Evolutionary conservation across 1,284 basidiomycete genomes (phyloP), one percentile per base, ranked within the genome.

Genomic region (Apiotrichum siamense): DNA sequence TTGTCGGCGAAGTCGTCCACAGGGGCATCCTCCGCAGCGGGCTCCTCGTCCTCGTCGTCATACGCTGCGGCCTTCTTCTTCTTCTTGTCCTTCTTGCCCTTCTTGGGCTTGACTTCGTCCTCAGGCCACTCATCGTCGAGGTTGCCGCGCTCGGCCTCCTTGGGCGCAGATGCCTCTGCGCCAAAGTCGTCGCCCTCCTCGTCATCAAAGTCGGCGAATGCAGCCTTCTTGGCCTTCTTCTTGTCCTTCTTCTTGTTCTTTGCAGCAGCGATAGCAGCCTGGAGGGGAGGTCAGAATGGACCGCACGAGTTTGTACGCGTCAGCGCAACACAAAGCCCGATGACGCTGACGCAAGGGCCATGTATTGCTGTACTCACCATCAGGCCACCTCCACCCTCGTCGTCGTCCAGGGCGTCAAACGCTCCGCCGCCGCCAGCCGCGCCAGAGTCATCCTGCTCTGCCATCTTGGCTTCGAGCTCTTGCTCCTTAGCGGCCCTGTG

Each of bases 381-480:
- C 36, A 92, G 76, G 24, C 87, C 89, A 81, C 85, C 70, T 31
- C 84, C 82, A 27, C 83, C 84, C 49, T 83, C 84, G 29, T 85
- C 83, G 27, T 81, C 81, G 52, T 69, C 65, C 33, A 72, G 57
- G 46, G 68, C 45, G 37, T 66, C 72, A 44, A 69, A 73, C 3
- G 62, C 55, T 41, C 59, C 58, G 64, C 69, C 49, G 27, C 29
- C 26, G 80, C 78, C 42, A 13, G 76, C 77, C 59, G 80, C 78
- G 18, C 75, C 72, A 23, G 66, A 77, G 17, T 74, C 76, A 27
- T 68, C 77, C 54, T 72, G 74, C 23, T 66, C 62, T 29, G 76
- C 75, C 27, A 83, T 75, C n/a, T 80, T 76, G 59, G 55, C 44
- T 25, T 67, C 64, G 17, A 70, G 38, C 4, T 59, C 66, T 40